Conservation (phyloP, 78 protist species). For the Capsaspora owczarzaki region DNA sequence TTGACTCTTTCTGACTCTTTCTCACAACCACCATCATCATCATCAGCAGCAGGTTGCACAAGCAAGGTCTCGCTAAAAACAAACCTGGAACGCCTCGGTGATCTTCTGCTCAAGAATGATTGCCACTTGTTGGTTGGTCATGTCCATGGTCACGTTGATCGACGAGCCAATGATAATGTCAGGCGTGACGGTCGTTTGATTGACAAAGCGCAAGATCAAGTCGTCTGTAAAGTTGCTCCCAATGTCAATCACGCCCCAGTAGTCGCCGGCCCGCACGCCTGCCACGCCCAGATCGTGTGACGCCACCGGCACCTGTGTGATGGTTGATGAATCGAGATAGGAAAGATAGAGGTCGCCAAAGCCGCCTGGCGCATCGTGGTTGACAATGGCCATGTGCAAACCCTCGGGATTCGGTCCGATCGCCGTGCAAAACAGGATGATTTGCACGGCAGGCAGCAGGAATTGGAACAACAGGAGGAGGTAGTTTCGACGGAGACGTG, state of each 20-base stretch:
- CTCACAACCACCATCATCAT: background rate
- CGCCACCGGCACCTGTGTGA: constrained; percentile 2
- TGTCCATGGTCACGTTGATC: background rate
- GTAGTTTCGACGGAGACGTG: background rate
- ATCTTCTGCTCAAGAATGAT: background rate
- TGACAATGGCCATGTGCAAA: constrained; percentile 24
- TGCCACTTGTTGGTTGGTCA: background rate
- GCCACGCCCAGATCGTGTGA: background rate
- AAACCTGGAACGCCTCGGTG: background rate
- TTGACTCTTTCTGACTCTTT: too few species aligned
- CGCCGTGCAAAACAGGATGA: constrained; percentile 27
- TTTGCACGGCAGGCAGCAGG: constrained; percentile 8
- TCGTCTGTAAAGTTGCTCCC: background rate
- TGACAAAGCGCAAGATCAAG: background rate
- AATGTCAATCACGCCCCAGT: background rate
- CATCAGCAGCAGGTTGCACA: background rate
- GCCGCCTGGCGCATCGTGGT: constrained; percentile 21
- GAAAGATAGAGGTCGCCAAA: constrained; percentile 1
- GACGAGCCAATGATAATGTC: background rate
- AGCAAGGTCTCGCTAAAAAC: background rate
- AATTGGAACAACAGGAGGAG: constrained; percentile 4
- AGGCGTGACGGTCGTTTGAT: background rate
- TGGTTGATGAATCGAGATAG: background rate
- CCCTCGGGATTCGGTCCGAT: constrained; percentile 37
- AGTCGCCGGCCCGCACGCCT: background rate